Evolutionary conservation across 768 basidiomycete genomes (phyloP).

Genomic region (Tremella fuciformis): DNA sequence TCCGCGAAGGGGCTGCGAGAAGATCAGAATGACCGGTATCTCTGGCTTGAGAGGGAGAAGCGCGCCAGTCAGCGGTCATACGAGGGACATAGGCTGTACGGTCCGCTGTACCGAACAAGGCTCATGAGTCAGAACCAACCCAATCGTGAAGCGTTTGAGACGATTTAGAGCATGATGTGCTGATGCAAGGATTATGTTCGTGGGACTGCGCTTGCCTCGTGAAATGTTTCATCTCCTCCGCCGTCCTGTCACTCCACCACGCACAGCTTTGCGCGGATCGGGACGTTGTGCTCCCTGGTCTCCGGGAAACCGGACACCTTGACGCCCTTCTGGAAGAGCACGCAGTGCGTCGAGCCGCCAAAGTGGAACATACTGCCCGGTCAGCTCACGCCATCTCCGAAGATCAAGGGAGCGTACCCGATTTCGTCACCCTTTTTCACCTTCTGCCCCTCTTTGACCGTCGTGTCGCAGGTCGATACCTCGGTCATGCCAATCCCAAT

Average conservation of each 20-base stretch:
- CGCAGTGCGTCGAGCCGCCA: slow-evolving; percentile 60
- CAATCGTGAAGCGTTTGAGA: too few relatives aligned
- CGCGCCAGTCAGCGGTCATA: too few relatives aligned
- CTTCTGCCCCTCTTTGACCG: slow-evolving; percentile 56
- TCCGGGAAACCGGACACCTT: slow-evolving; percentile 49
- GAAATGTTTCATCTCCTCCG: too few relatives aligned
- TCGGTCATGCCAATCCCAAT: slow-evolving; percentile 64
- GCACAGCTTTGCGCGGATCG: slow-evolving; percentile 48
- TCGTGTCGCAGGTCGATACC: slow-evolving; percentile 62
- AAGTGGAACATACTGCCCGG: slow-evolving; percentile 58
- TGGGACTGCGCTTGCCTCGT: too few relatives aligned
- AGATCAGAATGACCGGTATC: too few relatives aligned
- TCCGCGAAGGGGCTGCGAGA: too few relatives aligned
- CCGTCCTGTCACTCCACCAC: slow-evolving; percentile 44
- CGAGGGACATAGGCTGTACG: too few relatives aligned
- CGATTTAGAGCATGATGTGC: too few relatives aligned
- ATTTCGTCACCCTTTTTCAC: slow-evolving; percentile 61
- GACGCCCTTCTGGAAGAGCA: slow-evolving; percentile 57
- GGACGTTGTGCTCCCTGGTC: slow-evolving; percentile 45
- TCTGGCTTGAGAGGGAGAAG: too few relatives aligned
- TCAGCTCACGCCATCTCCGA: background rate
- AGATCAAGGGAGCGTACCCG: slow-evolving; percentile 49
- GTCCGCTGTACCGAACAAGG: too few relatives aligned
- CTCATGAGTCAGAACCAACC: too few relatives aligned
- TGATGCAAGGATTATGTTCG: too few relatives aligned